Evolutionary conservation across 140 eudicot species (phyloP).

Genomic region (Anethum foeniculum): DNA sequence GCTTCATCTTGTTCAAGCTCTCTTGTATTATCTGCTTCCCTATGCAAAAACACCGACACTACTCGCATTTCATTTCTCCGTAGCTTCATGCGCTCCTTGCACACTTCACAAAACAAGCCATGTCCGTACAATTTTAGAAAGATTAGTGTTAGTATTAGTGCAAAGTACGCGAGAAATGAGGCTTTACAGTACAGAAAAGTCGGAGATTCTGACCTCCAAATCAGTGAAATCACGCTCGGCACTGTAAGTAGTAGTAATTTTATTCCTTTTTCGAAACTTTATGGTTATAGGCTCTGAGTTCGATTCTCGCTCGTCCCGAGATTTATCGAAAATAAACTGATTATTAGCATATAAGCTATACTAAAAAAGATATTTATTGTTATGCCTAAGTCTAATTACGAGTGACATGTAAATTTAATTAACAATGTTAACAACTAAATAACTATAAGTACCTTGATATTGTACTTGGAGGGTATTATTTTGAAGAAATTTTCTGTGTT

Average conservation of each 20-base stretch:
- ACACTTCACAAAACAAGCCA: not conserved
- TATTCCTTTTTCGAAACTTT: no score
- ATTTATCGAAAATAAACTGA: no score
- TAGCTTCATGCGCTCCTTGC: slow-evolving; percentile 29
- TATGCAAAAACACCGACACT: slow-evolving; percentile 13
- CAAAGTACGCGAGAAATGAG: slow-evolving; percentile 41
- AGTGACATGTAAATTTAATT: no score
- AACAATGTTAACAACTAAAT: no score
- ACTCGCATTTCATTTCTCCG: slow-evolving; percentile 15
- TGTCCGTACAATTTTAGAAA: slow-evolving; percentile 9
- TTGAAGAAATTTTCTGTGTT: not conserved
- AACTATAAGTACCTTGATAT: no score
- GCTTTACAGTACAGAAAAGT: slow-evolving; percentile 63
- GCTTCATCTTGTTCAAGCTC: slow-evolving; percentile 25
- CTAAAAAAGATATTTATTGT: no score
- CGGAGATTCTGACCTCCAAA: slow-evolving; percentile 74
- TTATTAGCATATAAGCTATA: no score
- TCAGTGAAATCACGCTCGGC: slow-evolving; percentile 90
- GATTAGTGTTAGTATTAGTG: slow-evolving; percentile 16
- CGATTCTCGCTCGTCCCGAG: no score
- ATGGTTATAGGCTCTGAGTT: no score
- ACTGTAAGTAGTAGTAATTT: slow-evolving; percentile 44
- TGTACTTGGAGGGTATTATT: not conserved
- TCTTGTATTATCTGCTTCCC: slow-evolving; percentile 14
- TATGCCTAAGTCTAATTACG: no score